Evolutionary conservation across 345 rosid genomes (phyloP).

Genomic region (Hirschfeldia incana): DNA sequence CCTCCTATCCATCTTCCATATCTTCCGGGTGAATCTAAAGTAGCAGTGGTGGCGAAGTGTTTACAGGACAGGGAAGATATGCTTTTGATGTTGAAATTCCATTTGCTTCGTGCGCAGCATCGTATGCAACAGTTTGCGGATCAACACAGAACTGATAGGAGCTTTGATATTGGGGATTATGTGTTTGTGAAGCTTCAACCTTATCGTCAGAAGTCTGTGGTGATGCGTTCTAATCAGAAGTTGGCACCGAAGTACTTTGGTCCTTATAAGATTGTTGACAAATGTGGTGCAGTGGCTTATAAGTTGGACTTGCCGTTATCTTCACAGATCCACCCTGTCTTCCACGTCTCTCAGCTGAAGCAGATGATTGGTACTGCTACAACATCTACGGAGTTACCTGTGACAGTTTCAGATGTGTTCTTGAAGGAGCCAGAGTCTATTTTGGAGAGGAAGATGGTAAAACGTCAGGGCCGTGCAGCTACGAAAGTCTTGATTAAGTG

Average conservation of each 20-base stretch:
- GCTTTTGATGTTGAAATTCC: background rate
- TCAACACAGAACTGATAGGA: rapidly evolving
- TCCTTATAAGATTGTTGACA: background rate
- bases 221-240: background rate
- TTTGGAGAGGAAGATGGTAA: background rate
- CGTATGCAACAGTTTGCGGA: background rate
- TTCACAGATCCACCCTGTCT: background rate
- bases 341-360: background rate
- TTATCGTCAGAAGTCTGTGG: background rate
- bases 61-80: no score
- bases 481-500: background rate
- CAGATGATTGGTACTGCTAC: background rate
- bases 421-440: background rate
- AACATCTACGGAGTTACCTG: background rate
- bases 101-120: background rate
- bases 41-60: no score
- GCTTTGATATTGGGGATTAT: background rate
- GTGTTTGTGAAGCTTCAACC: background rate
- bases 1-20: no score
- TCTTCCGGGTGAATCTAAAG: no score
- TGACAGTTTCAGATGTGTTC: background rate
- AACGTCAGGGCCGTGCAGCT: background rate
- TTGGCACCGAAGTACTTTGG: background rate
- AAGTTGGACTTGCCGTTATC: rapidly evolving
- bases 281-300: background rate